phyloP scores from a whole-genome alignment of 306 rosid genomes.

The Citrullus amarus region DNA sequence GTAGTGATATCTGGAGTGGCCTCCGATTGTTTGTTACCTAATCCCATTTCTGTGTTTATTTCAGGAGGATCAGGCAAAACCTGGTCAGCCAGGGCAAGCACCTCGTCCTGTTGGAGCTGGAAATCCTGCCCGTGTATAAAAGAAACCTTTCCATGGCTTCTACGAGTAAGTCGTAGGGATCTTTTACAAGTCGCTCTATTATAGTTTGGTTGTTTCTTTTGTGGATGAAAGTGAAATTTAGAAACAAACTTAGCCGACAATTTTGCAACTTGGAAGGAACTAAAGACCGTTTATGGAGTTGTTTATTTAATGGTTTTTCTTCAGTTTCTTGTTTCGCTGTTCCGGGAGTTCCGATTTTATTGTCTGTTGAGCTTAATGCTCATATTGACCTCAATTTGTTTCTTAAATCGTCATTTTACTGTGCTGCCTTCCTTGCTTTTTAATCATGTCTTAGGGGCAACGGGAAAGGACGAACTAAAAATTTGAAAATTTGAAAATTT shows the following conservation, averaged over 20 bases:
- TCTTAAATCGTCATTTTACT: no score
- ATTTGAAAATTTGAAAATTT: no score
- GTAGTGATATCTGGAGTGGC: not conserved
- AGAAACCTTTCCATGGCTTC: not conserved
- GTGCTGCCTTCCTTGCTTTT: no score
- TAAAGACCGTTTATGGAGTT: not conserved
- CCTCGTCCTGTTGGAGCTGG: constrained; percentile 45
- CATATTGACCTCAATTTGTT: no score
- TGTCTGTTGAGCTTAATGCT: no score
- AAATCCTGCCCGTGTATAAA: constrained; percentile 30
- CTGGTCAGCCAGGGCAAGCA: constrained; percentile 46
- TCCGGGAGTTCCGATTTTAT: no score
- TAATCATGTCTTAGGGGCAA: no score
- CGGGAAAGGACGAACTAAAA: no score
- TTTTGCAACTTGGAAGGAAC: not conserved
- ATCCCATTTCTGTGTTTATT: not conserved
- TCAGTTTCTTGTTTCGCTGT: not conserved
- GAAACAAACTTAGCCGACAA: not conserved
- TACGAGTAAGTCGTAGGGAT: not conserved
- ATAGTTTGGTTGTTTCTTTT: not conserved
- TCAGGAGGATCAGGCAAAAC: constrained; percentile 50
- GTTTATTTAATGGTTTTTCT: not conserved
- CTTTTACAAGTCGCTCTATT: not conserved
- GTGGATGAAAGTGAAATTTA: not conserved
- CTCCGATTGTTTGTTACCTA: not conserved